These are phyloP conservation scores for Cryptococcus depauperatus DNA, from an alignment of 1,284 basidiomycete species.

Conservation along the genomic window DNA sequence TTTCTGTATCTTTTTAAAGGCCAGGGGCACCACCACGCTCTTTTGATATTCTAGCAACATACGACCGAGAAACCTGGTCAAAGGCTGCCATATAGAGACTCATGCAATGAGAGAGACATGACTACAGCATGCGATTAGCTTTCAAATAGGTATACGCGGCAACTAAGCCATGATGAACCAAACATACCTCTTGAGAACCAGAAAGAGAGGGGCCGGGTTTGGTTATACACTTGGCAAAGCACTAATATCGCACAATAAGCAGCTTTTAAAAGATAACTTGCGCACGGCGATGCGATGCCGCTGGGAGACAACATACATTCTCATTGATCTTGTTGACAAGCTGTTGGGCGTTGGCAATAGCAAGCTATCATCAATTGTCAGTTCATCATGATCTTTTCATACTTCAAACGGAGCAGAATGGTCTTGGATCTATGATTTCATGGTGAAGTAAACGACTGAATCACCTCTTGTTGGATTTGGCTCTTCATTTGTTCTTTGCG, in stretches of 20 bases:
- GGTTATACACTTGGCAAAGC: slow-evolving; percentile 44
- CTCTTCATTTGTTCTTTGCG: slow-evolving; percentile 46
- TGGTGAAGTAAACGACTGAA: not conserved
- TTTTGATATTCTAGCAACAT: slow-evolving; percentile 39
- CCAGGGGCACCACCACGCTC: slow-evolving; percentile 25
- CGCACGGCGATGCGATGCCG: not conserved
- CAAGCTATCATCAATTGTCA: slow-evolving; percentile 23
- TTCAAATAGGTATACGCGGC: not conserved
- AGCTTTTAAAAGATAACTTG: not conserved
- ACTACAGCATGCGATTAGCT: slow-evolving; percentile 15
- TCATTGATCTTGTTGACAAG: slow-evolving; percentile 47
- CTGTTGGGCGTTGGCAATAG: slow-evolving; percentile 44
- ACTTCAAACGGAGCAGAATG: not conserved
- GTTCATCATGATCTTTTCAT: not conserved
- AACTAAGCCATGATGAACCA: not conserved
- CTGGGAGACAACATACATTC: slow-evolving; percentile 31
- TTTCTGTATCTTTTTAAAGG: slow-evolving; percentile 8
- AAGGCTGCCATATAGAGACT: slow-evolving; percentile 45
- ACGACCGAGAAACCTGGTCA: slow-evolving; percentile 43
- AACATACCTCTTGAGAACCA: slow-evolving; percentile 39
- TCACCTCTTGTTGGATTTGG: slow-evolving; percentile 41
- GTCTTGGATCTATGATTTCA: not conserved
- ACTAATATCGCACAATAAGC: slow-evolving; percentile 21
- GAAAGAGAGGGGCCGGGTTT: slow-evolving; percentile 35
- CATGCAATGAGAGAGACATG: slow-evolving; percentile 44